Base-by-base conservation (phyloP, 176 grass and related monocot species). In the Juncus inflexus region DNA sequence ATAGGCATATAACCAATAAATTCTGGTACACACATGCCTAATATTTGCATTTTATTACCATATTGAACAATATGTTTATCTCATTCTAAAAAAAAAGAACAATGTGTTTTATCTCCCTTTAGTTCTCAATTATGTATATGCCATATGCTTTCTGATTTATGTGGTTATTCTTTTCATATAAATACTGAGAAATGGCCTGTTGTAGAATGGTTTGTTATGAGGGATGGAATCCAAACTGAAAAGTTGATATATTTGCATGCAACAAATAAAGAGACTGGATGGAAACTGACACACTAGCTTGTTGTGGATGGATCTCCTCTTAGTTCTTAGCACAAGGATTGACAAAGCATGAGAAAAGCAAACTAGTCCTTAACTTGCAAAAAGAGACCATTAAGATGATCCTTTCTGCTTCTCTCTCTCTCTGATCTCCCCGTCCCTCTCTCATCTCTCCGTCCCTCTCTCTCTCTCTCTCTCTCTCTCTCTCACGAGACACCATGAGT, bases 401-500 rank as follows among this genome's bases (percentile, higher is more conserved):
- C 67, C 37, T 45, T 70, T 70, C 53, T 70, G 40, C 37, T 14
- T 61, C 6, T 61, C 12, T 43, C 53, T 55, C 36, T 39, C 35
- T 40, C 67, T 28, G 19, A 28, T 56, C 10, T 13, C 54, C 4
- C 54, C 4, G 1, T 13, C 54, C n/a, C 54, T 57, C 54, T 57
- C 54, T 57, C 1, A 28, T 56, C 10, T 13, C 54, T 13, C 54
- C 4, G 8, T 13, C 54, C 1, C 53, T 56, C 53, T 56, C 53
- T 57, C 54, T 3, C 67, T 43, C 52, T 57, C 52, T 70, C 67
- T 57, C 12, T 67, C 15, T 68, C 7, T 66, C 65, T 55, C 35
- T 68, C 43, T 47, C 52, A 70, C 67, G 67, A 57, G 67, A 58
- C 52, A 70, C 67, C 41, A 70, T 70, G 53, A 70, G 52, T 70